phyloP scores from a whole-genome alignment of 2,329 filamentous ascomycete species.

The Dothistroma septosporum region DNA sequence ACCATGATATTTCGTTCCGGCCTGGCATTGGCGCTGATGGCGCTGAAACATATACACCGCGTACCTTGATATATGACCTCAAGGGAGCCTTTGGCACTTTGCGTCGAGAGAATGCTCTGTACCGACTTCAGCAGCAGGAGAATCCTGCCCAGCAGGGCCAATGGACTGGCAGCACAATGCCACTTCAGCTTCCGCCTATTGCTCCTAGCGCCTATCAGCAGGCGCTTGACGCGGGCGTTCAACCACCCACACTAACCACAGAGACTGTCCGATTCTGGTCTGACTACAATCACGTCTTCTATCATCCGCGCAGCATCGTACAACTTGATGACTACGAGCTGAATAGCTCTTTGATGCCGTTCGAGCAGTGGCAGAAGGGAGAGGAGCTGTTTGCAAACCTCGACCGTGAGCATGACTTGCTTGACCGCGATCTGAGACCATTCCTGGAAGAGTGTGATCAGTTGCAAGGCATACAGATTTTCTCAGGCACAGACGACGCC shows the following conservation, averaged over 20 bases:
- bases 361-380: slow-evolving; percentile 70
- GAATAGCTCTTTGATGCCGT: slow-evolving; percentile 73
- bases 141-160: slow-evolving; percentile 37
- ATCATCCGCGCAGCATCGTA: slow-evolving; percentile 80
- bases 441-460: slow-evolving; percentile 93
- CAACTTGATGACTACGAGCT: slow-evolving; percentile 86
- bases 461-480: slow-evolving; percentile 75
- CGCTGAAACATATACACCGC: slow-evolving; percentile 84
- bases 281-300: slow-evolving; percentile 89
- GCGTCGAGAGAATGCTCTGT: slow-evolving; percentile 81
- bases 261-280: slow-evolving; percentile 90
- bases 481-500: slow-evolving; percentile 52
- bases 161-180: slow-evolving; percentile 61
- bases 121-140: slow-evolving; percentile 56
- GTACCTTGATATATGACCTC: slow-evolving; percentile 89
- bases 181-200: slow-evolving; percentile 67
- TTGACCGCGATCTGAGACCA: slow-evolving; percentile 83
- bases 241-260: slow-evolving; percentile 60
- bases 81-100: slow-evolving; percentile 90
- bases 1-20: slow-evolving; percentile 86
- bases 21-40: slow-evolving; percentile 78
- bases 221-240: slow-evolving; percentile 67
- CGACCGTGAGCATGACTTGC: slow-evolving; percentile 67
- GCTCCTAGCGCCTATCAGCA: slow-evolving; percentile 70
- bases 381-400: slow-evolving; percentile 62